A percentile compares a stretch with the other conserved stretches of the same genome.
phyloP scores from a whole-genome alignment of 768 basidiomycete species.

The Pulveroboletus ravenelii region DNA sequence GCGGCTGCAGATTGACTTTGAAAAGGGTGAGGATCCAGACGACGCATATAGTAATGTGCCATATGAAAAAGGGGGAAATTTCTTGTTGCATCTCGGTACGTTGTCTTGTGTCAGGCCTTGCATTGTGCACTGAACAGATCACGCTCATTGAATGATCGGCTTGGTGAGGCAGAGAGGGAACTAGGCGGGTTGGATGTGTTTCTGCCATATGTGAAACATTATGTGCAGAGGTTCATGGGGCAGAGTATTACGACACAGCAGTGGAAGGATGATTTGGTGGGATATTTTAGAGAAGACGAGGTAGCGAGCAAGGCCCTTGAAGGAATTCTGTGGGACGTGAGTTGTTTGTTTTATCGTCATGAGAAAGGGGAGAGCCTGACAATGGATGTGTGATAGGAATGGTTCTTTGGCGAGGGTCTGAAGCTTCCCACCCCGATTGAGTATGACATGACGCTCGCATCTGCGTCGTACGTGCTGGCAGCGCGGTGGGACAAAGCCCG shows the following conservation, averaged over 20 bases:
- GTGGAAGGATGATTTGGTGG: conserved; percentile 79
- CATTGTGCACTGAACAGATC: not conserved
- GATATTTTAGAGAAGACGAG: conserved; percentile 58
- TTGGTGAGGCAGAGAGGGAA: conserved; percentile 3
- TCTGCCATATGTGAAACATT: conserved; percentile 78
- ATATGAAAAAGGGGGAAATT: conserved; percentile 87
- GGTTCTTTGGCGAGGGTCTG: conserved; percentile 78
- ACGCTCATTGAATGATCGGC: not conserved
- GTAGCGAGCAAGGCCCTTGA: conserved; percentile 58
- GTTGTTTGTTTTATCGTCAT: conserved; percentile 16
- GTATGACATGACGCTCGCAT: conserved; percentile 70
- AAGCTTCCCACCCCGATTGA: conserved; percentile 68
- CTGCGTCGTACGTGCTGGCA: conserved; percentile 67
- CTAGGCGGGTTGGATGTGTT: conserved; percentile 50
- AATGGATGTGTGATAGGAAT: conserved; percentile 42
- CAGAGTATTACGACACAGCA: conserved; percentile 78
- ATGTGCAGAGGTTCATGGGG: conserved; percentile 76
- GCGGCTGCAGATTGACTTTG: conserved; percentile 70
- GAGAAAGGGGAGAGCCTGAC: not conserved
- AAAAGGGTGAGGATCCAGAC: conserved; percentile 71
- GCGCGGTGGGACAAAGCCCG: conserved; percentile 69
- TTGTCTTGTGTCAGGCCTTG: not conserved
- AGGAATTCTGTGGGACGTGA: conserved; percentile 72
- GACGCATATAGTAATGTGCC: conserved; percentile 73
- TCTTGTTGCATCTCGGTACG: conserved; percentile 77